These are phyloP conservation scores for Zygotorulaspora florentina DNA, from an alignment of 805 yeast species.

Conservation along the genomic window DNA sequence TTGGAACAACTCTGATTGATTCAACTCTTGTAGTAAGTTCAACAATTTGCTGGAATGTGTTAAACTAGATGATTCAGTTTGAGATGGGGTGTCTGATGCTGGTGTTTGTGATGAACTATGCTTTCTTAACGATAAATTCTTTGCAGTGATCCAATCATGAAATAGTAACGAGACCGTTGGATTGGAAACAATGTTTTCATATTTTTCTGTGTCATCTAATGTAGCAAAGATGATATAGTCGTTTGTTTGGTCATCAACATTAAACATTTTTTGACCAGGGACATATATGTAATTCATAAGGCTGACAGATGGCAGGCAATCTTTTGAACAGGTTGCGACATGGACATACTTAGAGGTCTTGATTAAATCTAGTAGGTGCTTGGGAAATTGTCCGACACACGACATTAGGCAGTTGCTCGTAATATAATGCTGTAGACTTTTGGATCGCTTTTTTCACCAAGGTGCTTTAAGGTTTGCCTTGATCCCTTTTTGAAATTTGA, in stretches of 20 bases:
- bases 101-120: constrained; percentile 29
- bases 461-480: too few species aligned
- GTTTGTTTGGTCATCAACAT: constrained; percentile 33
- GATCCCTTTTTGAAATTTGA: too few species aligned
- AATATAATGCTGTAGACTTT: neutral
- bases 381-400: constrained; percentile 36
- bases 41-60: constrained; percentile 43
- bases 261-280: constrained; percentile 37
- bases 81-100: constrained; percentile 26
- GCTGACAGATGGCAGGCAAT: constrained; percentile 78
- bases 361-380: constrained; percentile 43
- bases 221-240: constrained; percentile 69
- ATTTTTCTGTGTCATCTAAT: constrained; percentile 67
- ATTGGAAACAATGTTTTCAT: constrained; percentile 60
- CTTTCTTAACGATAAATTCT: constrained; percentile 36
- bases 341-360: constrained; percentile 69
- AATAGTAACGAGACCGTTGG: constrained; percentile 77
- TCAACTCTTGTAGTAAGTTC: constrained; percentile 66
- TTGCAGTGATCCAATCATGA: constrained; percentile 85
- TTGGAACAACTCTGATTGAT: constrained; percentile 73
- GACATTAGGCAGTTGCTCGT: constrained; percentile 21
- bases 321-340: constrained; percentile 67
- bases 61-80: constrained; percentile 22
- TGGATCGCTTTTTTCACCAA: neutral
- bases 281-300: constrained; percentile 86